phyloP scores from a whole-genome alignment of 352 stramenopile genomes.

The Blastocystis sp. region DNA sequence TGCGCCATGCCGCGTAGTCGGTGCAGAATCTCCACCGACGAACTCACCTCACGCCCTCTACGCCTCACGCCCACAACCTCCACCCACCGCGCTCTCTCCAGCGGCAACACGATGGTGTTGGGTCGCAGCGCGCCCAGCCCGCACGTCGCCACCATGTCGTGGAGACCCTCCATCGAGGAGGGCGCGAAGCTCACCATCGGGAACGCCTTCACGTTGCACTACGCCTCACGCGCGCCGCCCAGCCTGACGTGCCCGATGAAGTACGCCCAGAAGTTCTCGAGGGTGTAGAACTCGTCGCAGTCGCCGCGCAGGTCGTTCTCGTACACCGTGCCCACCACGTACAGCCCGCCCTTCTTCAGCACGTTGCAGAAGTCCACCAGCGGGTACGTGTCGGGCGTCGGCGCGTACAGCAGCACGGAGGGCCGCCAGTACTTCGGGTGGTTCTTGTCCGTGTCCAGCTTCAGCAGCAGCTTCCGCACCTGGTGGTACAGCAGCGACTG shows the following conservation, averaged over 20 bases:
- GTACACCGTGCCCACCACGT: constrained; percentile 76
- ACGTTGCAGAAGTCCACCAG: constrained; percentile 77
- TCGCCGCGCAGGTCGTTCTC: constrained; percentile 70
- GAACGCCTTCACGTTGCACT: constrained; percentile 72
- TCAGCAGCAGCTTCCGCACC: constrained; percentile 80
- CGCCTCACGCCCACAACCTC: constrained; percentile 16
- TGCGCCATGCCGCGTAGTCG: constrained; percentile 11
- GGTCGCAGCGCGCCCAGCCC: constrained; percentile 79
- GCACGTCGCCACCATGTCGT: constrained; percentile 77
- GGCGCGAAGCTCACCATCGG: constrained; percentile 75
- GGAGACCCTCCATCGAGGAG: constrained; percentile 75
- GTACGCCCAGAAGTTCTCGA: constrained; percentile 72
- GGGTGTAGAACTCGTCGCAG: constrained; percentile 71
- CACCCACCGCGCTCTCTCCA: constrained; percentile 74
- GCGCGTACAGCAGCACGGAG: constrained; percentile 77
- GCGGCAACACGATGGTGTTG: constrained; percentile 76
- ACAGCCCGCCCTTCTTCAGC: constrained; percentile 81
- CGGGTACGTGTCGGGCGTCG: constrained; percentile 70
- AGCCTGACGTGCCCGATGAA: constrained; percentile 67
- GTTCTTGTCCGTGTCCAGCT: constrained; percentile 76
- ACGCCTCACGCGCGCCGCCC: neutral
- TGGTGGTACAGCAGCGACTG: constrained; percentile 83
- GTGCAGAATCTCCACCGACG: constrained; percentile 9
- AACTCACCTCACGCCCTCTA: neutral
- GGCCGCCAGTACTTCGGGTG: constrained; percentile 81